Evolutionary conservation across 345 rosid genomes (phyloP).

Genomic region (Eucalyptus brandiana): DNA sequence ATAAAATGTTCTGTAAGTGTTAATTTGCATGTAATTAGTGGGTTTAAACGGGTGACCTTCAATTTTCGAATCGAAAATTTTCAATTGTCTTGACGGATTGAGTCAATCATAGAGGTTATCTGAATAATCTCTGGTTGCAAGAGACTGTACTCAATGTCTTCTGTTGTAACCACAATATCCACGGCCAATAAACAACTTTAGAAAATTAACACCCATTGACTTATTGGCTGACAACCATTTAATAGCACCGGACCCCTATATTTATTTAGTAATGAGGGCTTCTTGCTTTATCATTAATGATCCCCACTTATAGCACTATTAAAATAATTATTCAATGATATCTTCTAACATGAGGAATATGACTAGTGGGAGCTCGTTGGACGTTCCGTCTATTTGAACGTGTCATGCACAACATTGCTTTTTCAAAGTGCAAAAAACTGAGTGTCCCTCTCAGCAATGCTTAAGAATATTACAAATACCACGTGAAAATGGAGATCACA

Average conservation of each 20-base stretch:
- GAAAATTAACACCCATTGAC: neutral
- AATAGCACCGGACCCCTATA: neutral
- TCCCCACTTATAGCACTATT: neutral
- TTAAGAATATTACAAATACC: neutral
- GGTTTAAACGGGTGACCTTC: accelerated
- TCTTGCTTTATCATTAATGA: neutral
- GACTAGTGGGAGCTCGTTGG: neutral
- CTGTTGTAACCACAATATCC: neutral
- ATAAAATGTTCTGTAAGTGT: accelerated
- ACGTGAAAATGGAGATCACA: neutral
- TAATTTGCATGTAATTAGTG: neutral
- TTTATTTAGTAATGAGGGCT: neutral
- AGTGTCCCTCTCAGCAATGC: neutral
- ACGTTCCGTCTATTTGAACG: neutral
- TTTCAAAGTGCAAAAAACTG: neutral
- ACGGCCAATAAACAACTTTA: neutral
- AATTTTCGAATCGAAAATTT: neutral
- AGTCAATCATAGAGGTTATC: neutral
- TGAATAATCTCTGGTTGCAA: neutral
- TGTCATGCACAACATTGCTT: neutral
- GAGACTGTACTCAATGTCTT: neutral
- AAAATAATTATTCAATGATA: neutral
- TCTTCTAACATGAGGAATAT: neutral
- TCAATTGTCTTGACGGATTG: accelerated
- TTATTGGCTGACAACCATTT: neutral